Evolutionary conservation across 78 protist genomes (phyloP).

Genomic region (Creolimax fragrantissima): DNA sequence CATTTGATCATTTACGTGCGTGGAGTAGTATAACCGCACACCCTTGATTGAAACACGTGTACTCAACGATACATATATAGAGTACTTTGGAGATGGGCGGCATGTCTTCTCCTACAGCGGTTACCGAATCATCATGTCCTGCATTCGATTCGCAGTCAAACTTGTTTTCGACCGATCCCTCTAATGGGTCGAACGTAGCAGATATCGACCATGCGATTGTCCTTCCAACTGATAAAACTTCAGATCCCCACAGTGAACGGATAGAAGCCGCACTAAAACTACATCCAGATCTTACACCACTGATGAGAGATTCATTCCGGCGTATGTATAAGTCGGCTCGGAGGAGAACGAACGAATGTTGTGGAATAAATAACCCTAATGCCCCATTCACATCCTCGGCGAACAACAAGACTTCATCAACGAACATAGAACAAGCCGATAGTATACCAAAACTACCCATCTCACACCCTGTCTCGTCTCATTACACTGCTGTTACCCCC

Average conservation of each 20-base stretch:
- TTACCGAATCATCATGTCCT: neutral
- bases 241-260: neutral
- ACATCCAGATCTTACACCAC: neutral
- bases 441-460: neutral
- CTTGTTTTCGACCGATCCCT: neutral
- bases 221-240: neutral
- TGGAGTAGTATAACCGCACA: too few species aligned
- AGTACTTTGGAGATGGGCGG: too few species aligned
- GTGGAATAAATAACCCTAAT: neutral
- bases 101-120: too few species aligned
- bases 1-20: too few species aligned
- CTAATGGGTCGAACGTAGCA: neutral
- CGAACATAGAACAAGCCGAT: neutral
- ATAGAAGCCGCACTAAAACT: neutral
- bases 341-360: neutral
- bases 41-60: neutral
- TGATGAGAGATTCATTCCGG: neutral
- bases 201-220: neutral
- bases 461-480: neutral
- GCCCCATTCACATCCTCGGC: neutral
- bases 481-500: neutral
- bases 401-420: neutral
- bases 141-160: neutral
- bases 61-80: neutral
- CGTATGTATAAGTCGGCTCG: neutral